A percentile compares a stretch with the other conserved stretches of the same genome.
Conservation (phyloP, 768 basidiomycete genomes). For the Termitomyces sp. region DNA sequence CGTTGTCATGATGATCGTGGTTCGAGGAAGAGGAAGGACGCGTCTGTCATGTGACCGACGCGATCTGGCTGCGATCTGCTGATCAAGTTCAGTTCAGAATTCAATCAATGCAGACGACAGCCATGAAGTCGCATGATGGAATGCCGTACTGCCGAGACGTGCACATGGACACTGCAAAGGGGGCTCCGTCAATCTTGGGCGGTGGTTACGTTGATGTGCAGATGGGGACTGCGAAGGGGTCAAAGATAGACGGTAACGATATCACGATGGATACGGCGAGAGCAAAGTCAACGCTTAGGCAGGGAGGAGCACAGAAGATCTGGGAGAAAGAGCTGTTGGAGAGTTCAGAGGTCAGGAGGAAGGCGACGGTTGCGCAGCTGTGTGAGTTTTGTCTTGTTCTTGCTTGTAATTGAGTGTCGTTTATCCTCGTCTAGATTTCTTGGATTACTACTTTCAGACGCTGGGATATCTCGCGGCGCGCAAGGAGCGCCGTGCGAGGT, state of each 20-base stretch:
- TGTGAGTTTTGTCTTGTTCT: slow-evolving; percentile 54
- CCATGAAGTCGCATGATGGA: slow-evolving; percentile 17
- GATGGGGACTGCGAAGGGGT: slow-evolving; percentile 77
- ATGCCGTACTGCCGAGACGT: slow-evolving; percentile 48
- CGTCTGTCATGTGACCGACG: slow-evolving; percentile 20
- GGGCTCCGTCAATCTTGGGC: slow-evolving; percentile 31
- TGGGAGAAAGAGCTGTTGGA: slow-evolving; percentile 89
- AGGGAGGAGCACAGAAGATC: slow-evolving; percentile 58
- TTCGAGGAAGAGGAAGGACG: slow-evolving; percentile 4
- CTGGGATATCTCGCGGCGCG: slow-evolving; percentile 87
- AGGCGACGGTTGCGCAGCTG: slow-evolving; percentile 95
- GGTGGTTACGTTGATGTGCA: slow-evolving; percentile 44
- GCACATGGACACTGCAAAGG: slow-evolving; percentile 81
- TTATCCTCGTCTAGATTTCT: slow-evolving; percentile 61
- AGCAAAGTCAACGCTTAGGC: slow-evolving; percentile 52
- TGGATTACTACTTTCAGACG: slow-evolving; percentile 97
- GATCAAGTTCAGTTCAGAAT: too few species aligned
- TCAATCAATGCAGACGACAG: neutral
- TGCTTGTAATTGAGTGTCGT: neutral
- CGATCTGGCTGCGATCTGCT: slow-evolving; percentile 10
- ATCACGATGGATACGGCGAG: slow-evolving; percentile 70
- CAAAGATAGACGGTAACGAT: slow-evolving; percentile 45
- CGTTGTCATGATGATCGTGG: neutral
- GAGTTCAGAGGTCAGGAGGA: slow-evolving; percentile 86
- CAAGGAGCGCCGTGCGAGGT: slow-evolving; percentile 79